Percentiles rank a stretch among this genome's conserved stretches.
Conservation (phyloP, 306 rosid genomes). For the Ziziphus jujuba region DNA sequence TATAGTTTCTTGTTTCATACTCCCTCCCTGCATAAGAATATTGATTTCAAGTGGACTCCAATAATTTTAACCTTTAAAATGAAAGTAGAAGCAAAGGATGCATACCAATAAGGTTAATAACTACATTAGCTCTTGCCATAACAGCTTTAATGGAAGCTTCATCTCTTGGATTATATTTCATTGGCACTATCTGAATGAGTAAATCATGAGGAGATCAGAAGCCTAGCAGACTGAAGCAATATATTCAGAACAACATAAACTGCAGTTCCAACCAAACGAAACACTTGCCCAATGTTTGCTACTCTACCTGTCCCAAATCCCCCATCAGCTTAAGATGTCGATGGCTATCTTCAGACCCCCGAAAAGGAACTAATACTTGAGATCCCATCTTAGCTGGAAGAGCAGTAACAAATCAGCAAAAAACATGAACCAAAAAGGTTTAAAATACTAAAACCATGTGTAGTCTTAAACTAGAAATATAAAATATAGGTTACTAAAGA, state of each 20-base stretch:
- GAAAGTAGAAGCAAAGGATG: constrained; percentile 1
- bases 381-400: constrained; percentile 93
- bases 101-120: constrained; percentile 92
- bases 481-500: not conserved
- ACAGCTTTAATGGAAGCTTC: constrained; percentile 95
- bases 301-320: constrained; percentile 94
- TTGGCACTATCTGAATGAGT: constrained; percentile 78
- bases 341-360: constrained; percentile 89
- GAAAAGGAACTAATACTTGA: constrained; percentile 91
- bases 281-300: not conserved
- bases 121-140: constrained; percentile 95
- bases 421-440: constrained; percentile 11
- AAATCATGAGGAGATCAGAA: constrained; percentile 31
- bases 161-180: constrained; percentile 95
- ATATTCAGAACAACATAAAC: constrained; percentile 5
- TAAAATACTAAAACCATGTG: constrained; percentile 1
- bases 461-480: not conserved
- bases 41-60: constrained; percentile 22
- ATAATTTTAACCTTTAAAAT: constrained; percentile 15
- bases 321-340: constrained; percentile 99
- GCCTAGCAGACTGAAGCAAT: constrained; percentile 18
- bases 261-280: constrained; percentile 17
- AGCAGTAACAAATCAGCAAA: constrained; percentile 29
- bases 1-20: constrained; percentile 89
- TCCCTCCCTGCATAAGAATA: constrained; percentile 79